These are phyloP conservation scores for Rhizopus stolonifer DNA, from an alignment of 371 early-diverging fungal genomes.

Conservation along the genomic window DNA sequence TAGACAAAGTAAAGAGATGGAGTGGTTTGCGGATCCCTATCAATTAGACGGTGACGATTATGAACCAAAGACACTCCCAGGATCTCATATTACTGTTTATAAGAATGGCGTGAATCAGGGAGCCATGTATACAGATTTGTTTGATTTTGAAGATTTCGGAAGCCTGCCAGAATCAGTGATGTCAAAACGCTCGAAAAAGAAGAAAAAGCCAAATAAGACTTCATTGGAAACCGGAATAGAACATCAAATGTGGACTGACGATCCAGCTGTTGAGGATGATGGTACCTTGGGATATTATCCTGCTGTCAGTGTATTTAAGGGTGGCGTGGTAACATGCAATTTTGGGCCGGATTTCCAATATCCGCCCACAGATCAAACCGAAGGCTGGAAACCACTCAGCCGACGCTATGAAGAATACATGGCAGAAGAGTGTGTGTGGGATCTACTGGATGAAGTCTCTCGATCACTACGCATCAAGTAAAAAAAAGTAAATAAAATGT, in stretches of 20 bases:
- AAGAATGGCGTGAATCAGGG: conserved; percentile 71
- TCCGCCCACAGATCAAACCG: conserved; percentile 51
- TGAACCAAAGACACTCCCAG: conserved; percentile 30
- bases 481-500: conserved; percentile 1
- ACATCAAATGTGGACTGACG: conserved; percentile 46
- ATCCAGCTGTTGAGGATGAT: conserved; percentile 62
- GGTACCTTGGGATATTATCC: conserved; percentile 74
- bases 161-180: conserved; percentile 40
- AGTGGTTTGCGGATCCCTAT: conserved; percentile 47
- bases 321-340: conserved; percentile 65
- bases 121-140: conserved; percentile 60
- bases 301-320: conserved; percentile 63
- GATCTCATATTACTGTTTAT: conserved; percentile 61
- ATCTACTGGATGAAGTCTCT: conserved; percentile 65
- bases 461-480: conserved; percentile 22
- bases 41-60: conserved; percentile 28
- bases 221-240: conserved; percentile 34
- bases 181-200: conserved; percentile 38
- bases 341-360: conserved; percentile 68
- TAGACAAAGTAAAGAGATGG: conserved; percentile 57
- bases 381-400: conserved; percentile 63
- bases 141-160: conserved; percentile 55
- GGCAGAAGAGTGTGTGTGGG: conserved; percentile 67
- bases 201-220: conserved; percentile 30
- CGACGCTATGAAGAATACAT: conserved; percentile 62